Conservation (phyloP, 805 yeast species). For the Peterozyma toletana region DNA sequence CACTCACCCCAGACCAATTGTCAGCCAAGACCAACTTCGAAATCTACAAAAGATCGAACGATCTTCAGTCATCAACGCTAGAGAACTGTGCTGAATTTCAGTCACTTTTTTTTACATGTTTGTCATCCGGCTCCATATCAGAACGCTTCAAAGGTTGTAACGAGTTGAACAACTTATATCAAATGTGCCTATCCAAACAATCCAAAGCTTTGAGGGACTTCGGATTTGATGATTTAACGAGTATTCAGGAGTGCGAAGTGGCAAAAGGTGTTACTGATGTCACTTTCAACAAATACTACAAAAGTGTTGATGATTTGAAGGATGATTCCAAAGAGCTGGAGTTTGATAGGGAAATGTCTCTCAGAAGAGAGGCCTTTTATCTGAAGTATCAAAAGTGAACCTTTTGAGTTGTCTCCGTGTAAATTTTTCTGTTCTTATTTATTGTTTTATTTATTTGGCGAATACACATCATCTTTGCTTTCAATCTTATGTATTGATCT, state of each 20-base stretch:
- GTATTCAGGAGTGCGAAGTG: conserved; percentile 19
- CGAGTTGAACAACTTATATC: conserved; percentile 19
- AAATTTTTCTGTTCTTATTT: too few relatives aligned
- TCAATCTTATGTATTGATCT: too few relatives aligned
- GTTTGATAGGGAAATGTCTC: conserved; percentile 19
- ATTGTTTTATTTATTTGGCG: too few relatives aligned
- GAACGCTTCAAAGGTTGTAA: conserved; percentile 10
- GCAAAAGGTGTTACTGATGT: conserved; percentile 21
- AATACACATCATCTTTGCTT: too few relatives aligned
- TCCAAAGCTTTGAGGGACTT: conserved; percentile 21
- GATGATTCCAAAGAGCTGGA: conserved; percentile 15
- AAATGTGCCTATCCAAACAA: conserved; percentile 22
- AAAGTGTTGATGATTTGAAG: conserved; percentile 16
- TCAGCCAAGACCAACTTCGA: conserved; percentile 14
- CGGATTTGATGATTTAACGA: conserved; percentile 21
- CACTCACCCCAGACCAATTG: conserved; percentile 9
- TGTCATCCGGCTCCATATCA: conserved; percentile 2
- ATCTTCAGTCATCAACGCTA: conserved; percentile 18
- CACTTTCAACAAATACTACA: conserved; percentile 19
- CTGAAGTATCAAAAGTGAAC: conserved; percentile 17
- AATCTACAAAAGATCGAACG: conserved; percentile 19
- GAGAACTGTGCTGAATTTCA: conserved; percentile 27
- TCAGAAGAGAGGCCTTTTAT: conserved; percentile 21
- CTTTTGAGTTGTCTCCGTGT: neutral
- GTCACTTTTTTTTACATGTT: conserved; percentile 18